phyloP scores from a whole-genome alignment of 140 eudicot genomes.

The Erigeron philadelphicus region DNA sequence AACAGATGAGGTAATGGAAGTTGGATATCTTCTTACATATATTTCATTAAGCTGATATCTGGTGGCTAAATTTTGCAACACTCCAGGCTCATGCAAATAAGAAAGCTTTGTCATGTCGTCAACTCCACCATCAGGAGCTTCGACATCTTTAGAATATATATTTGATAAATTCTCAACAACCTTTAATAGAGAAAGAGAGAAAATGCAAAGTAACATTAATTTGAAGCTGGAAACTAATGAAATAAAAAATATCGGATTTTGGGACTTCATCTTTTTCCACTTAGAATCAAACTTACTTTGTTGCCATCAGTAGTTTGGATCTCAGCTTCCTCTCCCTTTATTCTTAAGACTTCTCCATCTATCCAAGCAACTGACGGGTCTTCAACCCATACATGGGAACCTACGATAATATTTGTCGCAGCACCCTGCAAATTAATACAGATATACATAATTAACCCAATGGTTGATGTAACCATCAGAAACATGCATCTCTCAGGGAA shows the following conservation, averaged over 20 bases:
- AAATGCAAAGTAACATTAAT: neutral
- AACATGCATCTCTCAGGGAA: neutral
- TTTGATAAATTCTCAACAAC: constrained; percentile 24
- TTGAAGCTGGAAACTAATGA: neutral
- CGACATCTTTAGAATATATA: constrained; percentile 29
- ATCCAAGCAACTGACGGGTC: constrained; percentile 52
- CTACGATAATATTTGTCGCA: constrained; percentile 39
- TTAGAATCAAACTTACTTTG: constrained; percentile 29
- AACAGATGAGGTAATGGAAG: neutral
- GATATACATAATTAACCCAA: constrained; percentile 16
- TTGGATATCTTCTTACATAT: constrained; percentile 57
- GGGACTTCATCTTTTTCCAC: neutral
- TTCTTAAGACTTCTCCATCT: constrained; percentile 47
- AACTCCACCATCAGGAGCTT: constrained; percentile 31
- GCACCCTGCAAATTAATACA: constrained; percentile 32
- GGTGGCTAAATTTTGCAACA: constrained; percentile 76
- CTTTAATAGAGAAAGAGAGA: constrained; percentile 3
- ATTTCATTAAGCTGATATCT: constrained; percentile 93
- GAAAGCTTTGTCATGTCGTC: constrained; percentile 30
- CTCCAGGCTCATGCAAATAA: constrained; percentile 96
- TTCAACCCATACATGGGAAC: constrained; percentile 57
- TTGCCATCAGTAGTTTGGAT: constrained; percentile 43
- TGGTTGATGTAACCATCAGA: neutral
- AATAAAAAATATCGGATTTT: neutral
- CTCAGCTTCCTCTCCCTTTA: constrained; percentile 41